Conservation (phyloP, 768 basidiomycete genomes). For the Lyophyllum atratum region DNA sequence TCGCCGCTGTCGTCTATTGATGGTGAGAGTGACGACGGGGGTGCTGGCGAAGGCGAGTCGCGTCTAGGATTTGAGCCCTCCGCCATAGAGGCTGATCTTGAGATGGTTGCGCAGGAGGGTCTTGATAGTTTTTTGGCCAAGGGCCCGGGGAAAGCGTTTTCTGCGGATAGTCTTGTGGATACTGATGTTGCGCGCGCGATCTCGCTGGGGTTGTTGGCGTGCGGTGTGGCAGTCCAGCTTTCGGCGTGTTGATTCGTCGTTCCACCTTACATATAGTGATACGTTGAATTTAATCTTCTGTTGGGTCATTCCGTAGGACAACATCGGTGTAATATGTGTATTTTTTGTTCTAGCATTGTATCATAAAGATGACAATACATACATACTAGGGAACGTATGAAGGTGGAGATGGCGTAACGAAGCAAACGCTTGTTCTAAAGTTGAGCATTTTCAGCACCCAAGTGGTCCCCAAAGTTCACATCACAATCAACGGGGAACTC, state of each 20-base stretch:
- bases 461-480: too few species aligned
- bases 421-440: too few species aligned
- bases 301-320: too few species aligned
- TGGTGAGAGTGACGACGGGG: constrained; percentile 1
- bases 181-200: constrained; percentile 27
- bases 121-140: constrained; percentile 14
- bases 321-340: too few species aligned
- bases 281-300: too few species aligned
- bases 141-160: constrained; percentile 15
- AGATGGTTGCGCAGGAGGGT: constrained; percentile 20
- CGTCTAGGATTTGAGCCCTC: constrained; percentile 7
- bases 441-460: too few species aligned
- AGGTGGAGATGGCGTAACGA: too few species aligned
- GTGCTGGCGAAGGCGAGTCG: constrained; percentile 20
- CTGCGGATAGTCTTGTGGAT: constrained; percentile 23
- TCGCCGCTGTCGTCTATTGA: constrained; percentile 14
- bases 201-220: constrained; percentile 20
- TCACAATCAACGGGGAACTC: too few species aligned
- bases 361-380: too few species aligned
- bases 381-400: too few species aligned
- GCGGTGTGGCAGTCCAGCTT: constrained; percentile 20
- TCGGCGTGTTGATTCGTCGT: constrained; percentile 7
- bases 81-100: constrained; percentile 16
- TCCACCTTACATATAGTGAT: too few species aligned
- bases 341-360: too few species aligned